Base-by-base conservation (phyloP, 2,329 filamentous ascomycete species). In the Aspergillus bombycis region DNA sequence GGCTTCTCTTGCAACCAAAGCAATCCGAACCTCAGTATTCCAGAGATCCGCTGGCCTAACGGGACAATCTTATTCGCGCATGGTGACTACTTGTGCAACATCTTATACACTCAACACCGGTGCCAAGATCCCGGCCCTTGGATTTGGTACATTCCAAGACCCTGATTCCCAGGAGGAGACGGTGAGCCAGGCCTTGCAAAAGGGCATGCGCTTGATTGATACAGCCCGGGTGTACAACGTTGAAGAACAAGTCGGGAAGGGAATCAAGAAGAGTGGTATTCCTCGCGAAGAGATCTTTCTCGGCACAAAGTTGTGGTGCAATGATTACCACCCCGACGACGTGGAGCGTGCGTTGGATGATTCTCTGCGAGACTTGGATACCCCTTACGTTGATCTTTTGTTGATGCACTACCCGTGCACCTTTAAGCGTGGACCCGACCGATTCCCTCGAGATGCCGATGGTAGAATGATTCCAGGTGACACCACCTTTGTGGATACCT, bases 301-400 rank as follows among this genome's bases (percentile, higher is more conserved):
- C 66, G 84, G 83, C 9, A 85, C 85, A 3, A 89, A 88, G 73
- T 75, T 88, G 34, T 88, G 85, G 85, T 87, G 87, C 77, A 86
- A 85, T 71, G 80, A 71, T 67, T 84, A 86, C 73, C 80, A 82
- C 62, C 81, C 81, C 4, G 81, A 86, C 70, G 83, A 86, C 68
- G 88, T 89, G n/a, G 81, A 86, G 69, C 79, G 83, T 67, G 86
- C 87, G 69, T 84, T 85, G 57, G 81, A 82, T 68, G 82, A 83
- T 45, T 86, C 86, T 59, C 78, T 88, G 62, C 83, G 86, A 74
- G 82, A 85, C 70, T 82, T 88, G 68, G 84, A 83, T 41, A 80
- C 87, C 16, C 86, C 86, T 65, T 89, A 90, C 72, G 79, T 90
- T 59, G 87, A 90, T 72, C 81, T 90, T 14, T 88, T 86, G 76